Evolutionary conservation across 2,329 filamentous ascomycete genomes (phyloP), one percentile per base, ranked within the genome.

Genomic region (Colletotrichum theobromicola): DNA sequence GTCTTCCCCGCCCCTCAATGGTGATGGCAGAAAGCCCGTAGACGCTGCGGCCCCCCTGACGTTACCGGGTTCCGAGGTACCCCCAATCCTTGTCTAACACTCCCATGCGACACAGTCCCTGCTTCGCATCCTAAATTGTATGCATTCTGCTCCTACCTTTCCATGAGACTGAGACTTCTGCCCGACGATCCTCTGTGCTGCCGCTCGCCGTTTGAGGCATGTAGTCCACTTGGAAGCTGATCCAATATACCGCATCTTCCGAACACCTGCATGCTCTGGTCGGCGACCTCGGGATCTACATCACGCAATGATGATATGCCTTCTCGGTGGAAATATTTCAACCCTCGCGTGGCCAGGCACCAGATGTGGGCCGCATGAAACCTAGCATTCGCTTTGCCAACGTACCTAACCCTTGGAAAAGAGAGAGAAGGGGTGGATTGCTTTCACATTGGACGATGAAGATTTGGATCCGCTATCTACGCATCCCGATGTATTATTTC

Each of bases 1-100:
- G 0, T 50, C n/a, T 50, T 13, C 16, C n/a, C n/a, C 5, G 10
- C 5, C 21, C 42, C 9, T 2, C 10, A 13, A 46, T 46, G 21
- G 5, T 8, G 42, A n/a, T 13, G n/a, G 0, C 1, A 6, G 6
- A 46, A 18, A 7, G 10, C 21, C 13, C 5, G n/a, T n/a, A n/a
- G 42, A 21, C 8, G n/a, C n/a, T n/a, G n/a, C n/a, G 4, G 42
- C 42, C 42, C 42, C 42, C n/a, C 0, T 21, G 9, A 50, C 5
- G 21, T 12, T 21, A 13, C 42, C 5, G 21, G 42, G 42, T 12
- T 50, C 42, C 21, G 42, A 10, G n/a, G 12, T 50, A 10, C 1
- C 9, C 42, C 42, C 13, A 50, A 9, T 18, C 42, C 21, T n/a
- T 50, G 42, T 50, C 6, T 6, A 12, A 50, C n/a, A 50, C n/a